Evolutionary conservation across 192 early-diverging fungal genomes (phyloP).

Genomic region (Backusella tuberculispora): DNA sequence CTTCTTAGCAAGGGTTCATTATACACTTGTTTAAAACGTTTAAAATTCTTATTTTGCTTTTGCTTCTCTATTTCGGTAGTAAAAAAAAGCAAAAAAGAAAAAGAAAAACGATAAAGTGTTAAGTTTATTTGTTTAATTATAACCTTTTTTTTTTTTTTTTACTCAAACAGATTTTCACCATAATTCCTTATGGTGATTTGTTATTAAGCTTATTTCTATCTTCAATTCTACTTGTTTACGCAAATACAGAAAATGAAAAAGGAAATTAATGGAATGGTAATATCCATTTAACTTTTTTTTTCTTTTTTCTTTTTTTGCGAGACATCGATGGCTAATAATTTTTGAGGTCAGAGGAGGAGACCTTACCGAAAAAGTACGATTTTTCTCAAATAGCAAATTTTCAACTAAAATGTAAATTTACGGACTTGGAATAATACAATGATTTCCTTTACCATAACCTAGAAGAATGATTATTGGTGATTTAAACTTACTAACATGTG

Average conservation of each 20-base stretch:
- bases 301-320: background rate
- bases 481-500: slow-evolving; percentile 5
- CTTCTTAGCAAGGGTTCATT: background rate
- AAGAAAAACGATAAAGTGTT: background rate
- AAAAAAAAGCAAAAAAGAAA: background rate
- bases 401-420: slow-evolving; percentile 17
- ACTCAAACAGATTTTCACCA: too few relatives aligned
- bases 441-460: background rate
- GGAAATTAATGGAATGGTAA: background rate
- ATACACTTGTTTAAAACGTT: background rate
- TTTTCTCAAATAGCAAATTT: slow-evolving; percentile 14
- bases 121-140: background rate
- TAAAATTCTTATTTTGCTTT: background rate
- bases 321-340: background rate
- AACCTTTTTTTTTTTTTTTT: background rate
- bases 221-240: background rate
- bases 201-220: background rate
- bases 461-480: background rate
- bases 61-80: background rate
- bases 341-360: slow-evolving; percentile 2
- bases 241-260: slow-evolving; percentile 16
- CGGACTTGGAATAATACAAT: background rate
- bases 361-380: slow-evolving; percentile 13
- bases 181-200: too few relatives aligned
- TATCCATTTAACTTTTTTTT: background rate